Percentiles rank a stretch among this genome's conserved stretches.
Conservation (phyloP, 768 basidiomycete species). For the Pholiota microspora region DNA sequence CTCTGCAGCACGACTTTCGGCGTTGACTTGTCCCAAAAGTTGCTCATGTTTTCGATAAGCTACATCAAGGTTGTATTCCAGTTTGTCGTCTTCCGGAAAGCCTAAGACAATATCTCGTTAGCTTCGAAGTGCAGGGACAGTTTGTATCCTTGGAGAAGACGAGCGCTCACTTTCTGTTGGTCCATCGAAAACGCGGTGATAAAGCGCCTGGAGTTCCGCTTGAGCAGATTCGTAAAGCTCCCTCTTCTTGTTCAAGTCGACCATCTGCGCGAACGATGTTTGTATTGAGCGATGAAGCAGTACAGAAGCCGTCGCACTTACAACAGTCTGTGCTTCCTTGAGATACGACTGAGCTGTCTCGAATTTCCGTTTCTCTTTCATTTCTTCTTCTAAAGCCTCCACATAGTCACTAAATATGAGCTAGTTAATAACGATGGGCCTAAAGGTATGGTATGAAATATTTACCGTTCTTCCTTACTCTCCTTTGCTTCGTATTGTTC, state of each 20-base stretch:
- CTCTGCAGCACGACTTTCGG: slow-evolving; percentile 39
- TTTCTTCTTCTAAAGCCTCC: slow-evolving; percentile 41
- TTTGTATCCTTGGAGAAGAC: neutral
- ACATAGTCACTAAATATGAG: slow-evolving; percentile 38
- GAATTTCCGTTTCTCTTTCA: slow-evolving; percentile 34
- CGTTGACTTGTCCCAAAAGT: slow-evolving; percentile 33
- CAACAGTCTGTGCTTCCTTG: slow-evolving; percentile 33
- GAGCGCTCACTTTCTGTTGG: slow-evolving; percentile 34
- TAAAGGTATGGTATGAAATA: neutral
- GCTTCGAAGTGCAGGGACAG: no score
- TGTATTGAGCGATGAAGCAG: neutral
- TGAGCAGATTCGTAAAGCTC: slow-evolving; percentile 28
- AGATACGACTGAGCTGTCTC: slow-evolving; percentile 29
- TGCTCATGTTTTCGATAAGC: slow-evolving; percentile 32
- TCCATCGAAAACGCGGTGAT: slow-evolving; percentile 40
- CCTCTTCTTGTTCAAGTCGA: slow-evolving; percentile 31
- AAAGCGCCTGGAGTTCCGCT: slow-evolving; percentile 36
- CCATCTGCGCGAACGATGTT: slow-evolving; percentile 22
- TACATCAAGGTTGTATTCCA: slow-evolving; percentile 35
- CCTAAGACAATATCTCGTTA: no score
- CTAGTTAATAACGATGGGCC: neutral
- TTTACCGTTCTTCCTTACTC: slow-evolving; percentile 44
- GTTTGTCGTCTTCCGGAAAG: slow-evolving; percentile 43
- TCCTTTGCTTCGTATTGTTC: slow-evolving; percentile 41
- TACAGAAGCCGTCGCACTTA: slow-evolving; percentile 17